Evolutionary conservation across 768 basidiomycete species (phyloP).

Genomic region (Saitozyma podzolica): DNA sequence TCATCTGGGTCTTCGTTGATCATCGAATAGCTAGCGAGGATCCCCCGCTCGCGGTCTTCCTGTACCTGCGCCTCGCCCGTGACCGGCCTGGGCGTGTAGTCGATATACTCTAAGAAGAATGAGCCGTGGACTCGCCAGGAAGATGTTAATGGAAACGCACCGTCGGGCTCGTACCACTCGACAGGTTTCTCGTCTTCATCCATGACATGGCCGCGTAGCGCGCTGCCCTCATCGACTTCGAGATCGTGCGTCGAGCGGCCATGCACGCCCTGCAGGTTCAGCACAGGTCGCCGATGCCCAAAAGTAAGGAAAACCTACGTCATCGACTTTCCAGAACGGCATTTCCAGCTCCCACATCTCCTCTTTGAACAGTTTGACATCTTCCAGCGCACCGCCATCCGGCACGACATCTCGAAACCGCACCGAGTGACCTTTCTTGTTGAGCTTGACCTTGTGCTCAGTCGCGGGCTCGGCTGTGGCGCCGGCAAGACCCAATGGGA

Average conservation of each 20-base stretch:
- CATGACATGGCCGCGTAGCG: not conserved
- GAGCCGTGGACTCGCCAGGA: not conserved
- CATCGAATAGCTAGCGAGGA: slow-evolving; percentile 19
- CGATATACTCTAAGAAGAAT: slow-evolving; percentile 15
- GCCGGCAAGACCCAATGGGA: not conserved
- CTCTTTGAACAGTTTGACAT: slow-evolving; percentile 27
- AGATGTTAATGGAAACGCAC: slow-evolving; percentile 15
- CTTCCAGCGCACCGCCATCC: slow-evolving; percentile 26
- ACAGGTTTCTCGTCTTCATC: slow-evolving; percentile 13
- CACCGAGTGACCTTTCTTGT: slow-evolving; percentile 34
- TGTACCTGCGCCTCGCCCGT: slow-evolving; percentile 31
- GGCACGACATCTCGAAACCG: slow-evolving; percentile 31
- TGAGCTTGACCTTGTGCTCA: slow-evolving; percentile 17
- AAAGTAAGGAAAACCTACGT: slow-evolving; percentile 6
- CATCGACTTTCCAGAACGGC: slow-evolving; percentile 21
- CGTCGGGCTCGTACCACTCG: slow-evolving; percentile 40
- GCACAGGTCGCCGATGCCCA: not conserved
- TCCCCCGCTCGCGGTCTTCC: slow-evolving; percentile 32
- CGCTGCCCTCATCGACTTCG: slow-evolving; percentile 11
- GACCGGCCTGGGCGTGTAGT: not conserved
- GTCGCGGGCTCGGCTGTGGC: not conserved
- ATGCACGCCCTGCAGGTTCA: slow-evolving; percentile 17
- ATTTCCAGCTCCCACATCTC: slow-evolving; percentile 34
- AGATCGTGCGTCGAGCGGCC: slow-evolving; percentile 27
- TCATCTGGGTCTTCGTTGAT: slow-evolving; percentile 10